These are phyloP conservation scores for Myxozyma neotropica DNA, from an alignment of 805 yeast genomes.

Conservation along the genomic window DNA sequence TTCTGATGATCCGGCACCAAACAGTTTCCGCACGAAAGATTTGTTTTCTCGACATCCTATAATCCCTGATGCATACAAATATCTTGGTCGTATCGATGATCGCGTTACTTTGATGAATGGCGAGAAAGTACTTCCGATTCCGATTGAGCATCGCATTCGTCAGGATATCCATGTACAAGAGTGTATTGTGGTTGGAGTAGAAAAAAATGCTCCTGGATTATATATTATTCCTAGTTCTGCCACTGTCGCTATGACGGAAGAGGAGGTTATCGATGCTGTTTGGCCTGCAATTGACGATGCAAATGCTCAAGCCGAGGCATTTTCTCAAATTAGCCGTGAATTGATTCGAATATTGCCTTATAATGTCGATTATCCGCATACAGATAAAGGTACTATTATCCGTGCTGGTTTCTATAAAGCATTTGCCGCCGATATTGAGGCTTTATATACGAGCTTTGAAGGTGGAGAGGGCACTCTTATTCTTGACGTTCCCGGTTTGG, in stretches of 20 bases:
- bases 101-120: conserved; percentile 27
- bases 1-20: conserved; percentile 14
- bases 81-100: conserved; percentile 26
- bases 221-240: conserved; percentile 13
- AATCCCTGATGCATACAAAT: conserved; percentile 21
- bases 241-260: neutral
- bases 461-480: conserved; percentile 14
- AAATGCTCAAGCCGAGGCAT: conserved; percentile 17
- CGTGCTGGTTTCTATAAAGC: conserved; percentile 27
- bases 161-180: conserved; percentile 17
- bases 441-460: conserved; percentile 11
- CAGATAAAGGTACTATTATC: conserved; percentile 30
- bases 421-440: conserved; percentile 23
- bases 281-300: conserved; percentile 26
- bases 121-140: conserved; percentile 27
- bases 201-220: conserved; percentile 17
- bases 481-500: conserved; percentile 2
- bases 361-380: conserved; percentile 23
- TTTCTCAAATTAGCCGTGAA: conserved; percentile 20
- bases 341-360: conserved; percentile 14
- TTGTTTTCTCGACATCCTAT: conserved; percentile 21
- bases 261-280: conserved; percentile 15
- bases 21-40: conserved; percentile 26
- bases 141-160: conserved; percentile 27
- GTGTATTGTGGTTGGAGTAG: conserved; percentile 28